Base-by-base conservation (phyloP, 352 stramenopile genomes). In the Elongisporangium anandrum region DNA sequence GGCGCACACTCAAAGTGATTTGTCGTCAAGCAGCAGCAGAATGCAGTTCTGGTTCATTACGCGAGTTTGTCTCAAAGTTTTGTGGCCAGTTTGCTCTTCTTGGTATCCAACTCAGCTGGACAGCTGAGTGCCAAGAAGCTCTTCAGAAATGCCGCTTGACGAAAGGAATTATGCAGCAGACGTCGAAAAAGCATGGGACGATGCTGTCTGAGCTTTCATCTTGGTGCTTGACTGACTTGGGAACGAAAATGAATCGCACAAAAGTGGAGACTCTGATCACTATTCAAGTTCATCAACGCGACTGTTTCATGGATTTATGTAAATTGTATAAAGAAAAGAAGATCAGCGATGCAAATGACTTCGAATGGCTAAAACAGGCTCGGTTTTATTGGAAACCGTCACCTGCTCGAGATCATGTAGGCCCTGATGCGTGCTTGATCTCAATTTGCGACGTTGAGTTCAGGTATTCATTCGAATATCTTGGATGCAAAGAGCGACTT, bases 191-290 rank as follows among this genome's bases (percentile, higher is more conserved):
- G 41, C 89, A 96, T 51, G 57, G 70, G 1, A 79, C 72, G 0
- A 84, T 97, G 56, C 66, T 97, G 16, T 88, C 84, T 2, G 90
- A 97, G 66, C 65, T 98, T 8, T 97, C 87, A 16, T 92, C 77
- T 0, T 97, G 92, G 92, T 98, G 92, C 60, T 67, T 97, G 19
- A 87, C 83, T 4, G 90, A 97, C 57, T 65, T 98, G 4, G 85
- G 85, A 0, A 92, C 88, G 12, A 97, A 96, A 53, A 88, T 97
- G 59, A 96, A 88, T 17, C 88, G 93, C 1, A 95, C 81, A 3
- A 98, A 98, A 77, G 88, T 97, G 3, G 92, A 98, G 61, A 97
- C 92, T 16, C 69, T 97, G 8, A 93, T 98, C 50, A 98, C 93
- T 7, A 97, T 98, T 55, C 93, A 98, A 70, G 83, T 96, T 4